Percentiles rank a stretch among this genome's conserved stretches.
Evolutionary conservation across 2,329 filamentous ascomycete species (phyloP).

Genomic region (Fusarium falciforme): DNA sequence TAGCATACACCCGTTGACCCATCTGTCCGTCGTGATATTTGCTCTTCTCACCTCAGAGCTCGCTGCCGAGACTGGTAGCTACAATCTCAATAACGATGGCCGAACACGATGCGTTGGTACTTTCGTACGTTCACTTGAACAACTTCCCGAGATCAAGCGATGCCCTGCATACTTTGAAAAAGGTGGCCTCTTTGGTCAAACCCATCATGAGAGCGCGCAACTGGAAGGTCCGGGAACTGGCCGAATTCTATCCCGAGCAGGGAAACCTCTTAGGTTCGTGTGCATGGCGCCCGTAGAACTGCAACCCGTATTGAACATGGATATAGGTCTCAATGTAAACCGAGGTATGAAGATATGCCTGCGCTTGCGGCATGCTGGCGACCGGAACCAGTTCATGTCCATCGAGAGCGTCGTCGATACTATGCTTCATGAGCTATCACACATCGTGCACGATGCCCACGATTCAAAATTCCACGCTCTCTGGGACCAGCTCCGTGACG

Average conservation of each 20-base stretch:
- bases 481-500: constrained; percentile 90
- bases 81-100: constrained; percentile 29
- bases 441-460: constrained; percentile 87
- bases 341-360: constrained; percentile 83
- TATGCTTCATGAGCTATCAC: constrained; percentile 93
- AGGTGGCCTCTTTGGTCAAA: constrained; percentile 89
- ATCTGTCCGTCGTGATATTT: constrained; percentile 10
- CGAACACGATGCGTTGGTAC: constrained; percentile 56
- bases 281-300: not conserved
- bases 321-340: constrained; percentile 79
- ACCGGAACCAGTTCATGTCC: constrained; percentile 81
- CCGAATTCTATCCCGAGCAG: constrained; percentile 86
- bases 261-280: constrained; percentile 74
- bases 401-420: constrained; percentile 87
- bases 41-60: constrained; percentile 5
- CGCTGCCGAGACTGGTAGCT: not conserved
- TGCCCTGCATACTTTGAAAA: constrained; percentile 74
- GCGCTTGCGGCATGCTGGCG: constrained; percentile 80
- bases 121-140: constrained; percentile 61
- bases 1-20: not conserved
- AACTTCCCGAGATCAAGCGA: constrained; percentile 60
- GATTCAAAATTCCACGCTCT: constrained; percentile 84
- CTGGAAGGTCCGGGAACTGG: constrained; percentile 83
- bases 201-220: constrained; percentile 90
- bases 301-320: not conserved